A percentile compares a stretch with the other conserved stretches of the same genome.
Evolutionary conservation across 163 green algal genomes (phyloP).

Genomic region (Chlamydomonas reinhardtii): DNA sequence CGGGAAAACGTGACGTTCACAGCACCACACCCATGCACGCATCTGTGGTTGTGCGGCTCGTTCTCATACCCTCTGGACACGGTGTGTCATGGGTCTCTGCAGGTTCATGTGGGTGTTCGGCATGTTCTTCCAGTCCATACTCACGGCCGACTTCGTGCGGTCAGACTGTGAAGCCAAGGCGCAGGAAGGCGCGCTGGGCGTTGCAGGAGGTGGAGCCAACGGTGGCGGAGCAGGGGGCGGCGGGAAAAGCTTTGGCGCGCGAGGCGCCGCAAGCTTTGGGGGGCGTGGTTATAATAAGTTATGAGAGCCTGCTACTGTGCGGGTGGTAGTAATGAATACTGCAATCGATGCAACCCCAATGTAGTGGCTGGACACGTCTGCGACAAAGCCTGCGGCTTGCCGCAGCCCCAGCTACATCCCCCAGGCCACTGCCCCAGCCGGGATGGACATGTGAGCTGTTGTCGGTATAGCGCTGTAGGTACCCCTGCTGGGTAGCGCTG

Average conservation of each 20-base stretch:
- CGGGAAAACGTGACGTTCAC: too few species aligned
- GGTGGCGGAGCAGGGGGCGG: too few species aligned
- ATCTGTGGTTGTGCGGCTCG: too few species aligned
- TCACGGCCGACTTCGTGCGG: slow-evolving; percentile 14
- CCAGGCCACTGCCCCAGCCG: too few species aligned
- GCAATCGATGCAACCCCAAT: background rate
- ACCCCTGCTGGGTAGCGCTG: too few species aligned
- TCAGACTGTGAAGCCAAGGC: background rate
- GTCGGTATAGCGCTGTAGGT: too few species aligned
- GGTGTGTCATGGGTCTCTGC: background rate
- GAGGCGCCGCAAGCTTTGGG: too few species aligned
- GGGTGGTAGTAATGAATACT: background rate
- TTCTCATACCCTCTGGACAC: background rate
- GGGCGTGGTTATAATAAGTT: background rate
- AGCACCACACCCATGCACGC: too few species aligned
- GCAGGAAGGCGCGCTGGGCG: background rate
- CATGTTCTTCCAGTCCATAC: slow-evolving; percentile 6
- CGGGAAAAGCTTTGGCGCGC: background rate
- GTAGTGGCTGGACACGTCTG: too few species aligned
- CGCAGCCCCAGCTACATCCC: too few species aligned
- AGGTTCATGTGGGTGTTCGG: slow-evolving; percentile 50
- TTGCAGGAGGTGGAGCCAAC: background rate
- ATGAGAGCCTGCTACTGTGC: background rate
- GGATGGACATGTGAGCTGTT: too few species aligned
- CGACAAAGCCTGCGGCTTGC: too few species aligned